Evolutionary conservation across 2,329 filamentous ascomycete genomes (phyloP), one percentile per base, ranked within the genome.

Genomic region (Penicillium brasilianum): DNA sequence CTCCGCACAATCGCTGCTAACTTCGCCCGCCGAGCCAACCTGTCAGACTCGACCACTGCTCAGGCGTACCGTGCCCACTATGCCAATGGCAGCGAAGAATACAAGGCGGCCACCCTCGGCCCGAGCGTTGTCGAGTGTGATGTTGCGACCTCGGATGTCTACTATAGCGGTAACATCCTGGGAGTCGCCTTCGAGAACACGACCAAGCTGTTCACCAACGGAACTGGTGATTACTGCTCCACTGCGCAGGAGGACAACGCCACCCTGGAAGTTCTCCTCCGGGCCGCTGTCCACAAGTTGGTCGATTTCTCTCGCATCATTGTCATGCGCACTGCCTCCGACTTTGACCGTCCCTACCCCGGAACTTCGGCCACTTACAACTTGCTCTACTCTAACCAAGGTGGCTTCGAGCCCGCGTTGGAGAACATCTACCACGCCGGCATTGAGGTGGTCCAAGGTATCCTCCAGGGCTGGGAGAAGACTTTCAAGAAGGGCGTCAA

Each of bases 201-300:
- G 20, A 88, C 87, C 3, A 76, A 67, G 0, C 69, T 89, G 0
- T 85, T 87, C 77, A 92, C 89, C 2, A 91, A 91, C 69, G 88
- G 88, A 3, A 85, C 83, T 0, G 88, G 87, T 0, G 74, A 81
- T 6, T 91, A 91, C 77, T 91, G 89, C 78, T 86, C 88, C 76
- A 89, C 84, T 1, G 88, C 88, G 0, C 89, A 91, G 73, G 90
- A 92, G 74, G 89, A 92, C 71, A 90, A 88, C 68, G 89, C 88
- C 0, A 85, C 84, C 0, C 82, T 91, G 0, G 88, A 89, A 67
- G 88, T 85, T 5, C 77, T 92, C 30, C 75, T 90, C 20, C 84
- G 89, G 13, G 83, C 83, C 1, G 84, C 87, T 0, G 75, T 84
- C 22, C 79, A 81, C 64, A 82, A 84, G 2, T 70, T 86, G 4